phyloP scores from a whole-genome alignment of 768 basidiomycete genomes.

The Dacryopinax primogenitus region DNA sequence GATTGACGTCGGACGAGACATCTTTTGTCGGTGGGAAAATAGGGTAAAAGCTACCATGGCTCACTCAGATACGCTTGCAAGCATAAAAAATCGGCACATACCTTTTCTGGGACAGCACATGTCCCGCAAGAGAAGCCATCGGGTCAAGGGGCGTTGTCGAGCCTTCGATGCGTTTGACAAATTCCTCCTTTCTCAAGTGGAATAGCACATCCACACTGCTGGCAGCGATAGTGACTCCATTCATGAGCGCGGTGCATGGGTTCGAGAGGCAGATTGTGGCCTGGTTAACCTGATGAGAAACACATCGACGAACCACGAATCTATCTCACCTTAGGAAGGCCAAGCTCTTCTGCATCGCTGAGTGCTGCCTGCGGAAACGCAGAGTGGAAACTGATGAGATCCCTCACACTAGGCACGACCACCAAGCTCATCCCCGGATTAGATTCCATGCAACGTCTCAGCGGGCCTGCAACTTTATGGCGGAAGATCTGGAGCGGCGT shows the following conservation, averaged over 20 bases:
- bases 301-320: background rate
- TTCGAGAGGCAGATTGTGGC: conserved; percentile 72
- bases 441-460: conserved; percentile 44
- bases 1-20: conserved; percentile 65
- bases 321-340: conserved; percentile 27
- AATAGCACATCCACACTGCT: conserved; percentile 82
- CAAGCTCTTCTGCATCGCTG: conserved; percentile 23
- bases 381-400: conserved; percentile 62
- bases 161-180: conserved; percentile 52
- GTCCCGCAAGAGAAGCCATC: conserved; percentile 67
- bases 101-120: conserved; percentile 80
- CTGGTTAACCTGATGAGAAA: conserved; percentile 32
- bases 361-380: conserved; percentile 66
- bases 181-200: conserved; percentile 77
- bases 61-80: background rate
- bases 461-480: conserved; percentile 42
- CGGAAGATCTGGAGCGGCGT: conserved; percentile 57
- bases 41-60: conserved; percentile 68
- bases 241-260: conserved; percentile 72
- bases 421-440: conserved; percentile 62
- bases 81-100: conserved; percentile 23
- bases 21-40: conserved; percentile 77
- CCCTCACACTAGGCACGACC: conserved; percentile 69
- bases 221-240: conserved; percentile 64
- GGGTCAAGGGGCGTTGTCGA: conserved; percentile 34